Conservation (phyloP, 2,329 filamentous ascomycete genomes). For the Ceratocystis cacaofunesta region DNA sequence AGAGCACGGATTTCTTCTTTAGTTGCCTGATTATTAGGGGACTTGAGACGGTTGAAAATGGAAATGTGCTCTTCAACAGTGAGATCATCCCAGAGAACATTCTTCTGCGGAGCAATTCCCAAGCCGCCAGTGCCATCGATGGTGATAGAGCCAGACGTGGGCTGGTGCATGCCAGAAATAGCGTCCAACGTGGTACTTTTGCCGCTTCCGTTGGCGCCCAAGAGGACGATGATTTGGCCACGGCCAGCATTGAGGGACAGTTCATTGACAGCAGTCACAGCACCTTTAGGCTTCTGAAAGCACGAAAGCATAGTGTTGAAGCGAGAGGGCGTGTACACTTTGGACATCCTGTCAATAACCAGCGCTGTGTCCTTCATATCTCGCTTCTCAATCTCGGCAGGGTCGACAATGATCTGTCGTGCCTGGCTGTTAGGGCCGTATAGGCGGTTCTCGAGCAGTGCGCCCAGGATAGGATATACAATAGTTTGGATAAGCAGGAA, state of each 20-base stretch:
- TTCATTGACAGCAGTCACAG: conserved; percentile 64
- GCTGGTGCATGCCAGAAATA: conserved; percentile 65
- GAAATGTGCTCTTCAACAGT: conserved; percentile 72
- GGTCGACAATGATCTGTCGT: conserved; percentile 35
- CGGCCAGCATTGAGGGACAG: conserved; percentile 55
- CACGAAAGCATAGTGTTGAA: conserved; percentile 28
- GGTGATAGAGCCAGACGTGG: conserved; percentile 61
- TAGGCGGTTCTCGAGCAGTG: conserved; percentile 54
- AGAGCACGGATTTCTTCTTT: conserved; percentile 47
- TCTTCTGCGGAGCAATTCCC: conserved; percentile 82
- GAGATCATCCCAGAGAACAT: conserved; percentile 81
- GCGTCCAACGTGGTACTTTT: conserved; percentile 83
- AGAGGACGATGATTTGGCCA: conserved; percentile 71
- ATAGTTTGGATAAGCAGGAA: conserved; percentile 67
- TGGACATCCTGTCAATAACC: conserved; percentile 57
- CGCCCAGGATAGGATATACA: conserved; percentile 60
- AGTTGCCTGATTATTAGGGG: conserved; percentile 39
- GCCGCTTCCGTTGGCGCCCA: conserved; percentile 80
- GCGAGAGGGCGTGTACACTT: conserved; percentile 49
- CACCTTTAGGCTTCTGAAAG: conserved; percentile 20
- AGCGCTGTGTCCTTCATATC: conserved; percentile 37
- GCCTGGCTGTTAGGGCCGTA: conserved; percentile 59
- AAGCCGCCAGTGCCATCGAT: conserved; percentile 67
- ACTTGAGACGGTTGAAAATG: conserved; percentile 74
- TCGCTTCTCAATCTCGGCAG: conserved; percentile 11